Percentiles rank a stretch among this genome's conserved stretches.
These are phyloP conservation scores for Trametopsis cervina DNA, from an alignment of 768 basidiomycete genomes.

Conservation along the genomic window DNA sequence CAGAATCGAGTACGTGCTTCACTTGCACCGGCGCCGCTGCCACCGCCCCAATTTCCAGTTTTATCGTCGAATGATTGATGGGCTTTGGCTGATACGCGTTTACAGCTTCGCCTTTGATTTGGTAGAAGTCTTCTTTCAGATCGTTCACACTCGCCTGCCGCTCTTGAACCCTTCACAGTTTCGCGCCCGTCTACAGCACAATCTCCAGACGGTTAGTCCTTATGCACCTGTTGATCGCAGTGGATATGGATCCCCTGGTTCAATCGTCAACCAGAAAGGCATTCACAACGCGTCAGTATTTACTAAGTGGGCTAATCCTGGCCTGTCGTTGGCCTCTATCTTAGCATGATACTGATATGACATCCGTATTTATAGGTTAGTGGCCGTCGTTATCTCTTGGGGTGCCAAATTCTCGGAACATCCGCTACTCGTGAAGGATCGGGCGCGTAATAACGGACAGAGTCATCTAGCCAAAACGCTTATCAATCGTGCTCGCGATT, in stretches of 20 bases:
- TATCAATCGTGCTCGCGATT: conserved; percentile 75
- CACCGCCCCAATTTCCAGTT: too few species aligned
- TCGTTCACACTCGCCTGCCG: conserved; percentile 82
- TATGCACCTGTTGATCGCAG: conserved; percentile 14
- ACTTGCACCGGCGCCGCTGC: background rate
- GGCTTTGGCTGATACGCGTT: too few species aligned
- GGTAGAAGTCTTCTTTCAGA: conserved; percentile 92
- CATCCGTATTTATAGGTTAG: conserved; percentile 29
- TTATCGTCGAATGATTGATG: too few species aligned
- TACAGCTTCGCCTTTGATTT: conserved; percentile 88
- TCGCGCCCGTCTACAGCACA: conserved; percentile 54
- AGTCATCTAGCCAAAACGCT: conserved; percentile 74
- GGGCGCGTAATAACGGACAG: conserved; percentile 54
- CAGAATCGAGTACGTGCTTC: conserved; percentile 71
- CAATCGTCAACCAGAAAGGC: conserved; percentile 11
- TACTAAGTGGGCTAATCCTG: too few species aligned
- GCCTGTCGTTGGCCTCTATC: too few species aligned
- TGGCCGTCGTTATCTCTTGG: conserved; percentile 87
- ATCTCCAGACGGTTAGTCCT: conserved; percentile 21
- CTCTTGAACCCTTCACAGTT: conserved; percentile 81
- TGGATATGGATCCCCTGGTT: conserved; percentile 5
- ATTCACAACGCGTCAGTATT: conserved; percentile 23
- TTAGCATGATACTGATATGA: conserved; percentile 28
- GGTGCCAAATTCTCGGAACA: conserved; percentile 94
- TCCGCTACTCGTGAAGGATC: conserved; percentile 72